Conservation (phyloP, 148 eudicot genomes). For the Rhododendron molle region DNA sequence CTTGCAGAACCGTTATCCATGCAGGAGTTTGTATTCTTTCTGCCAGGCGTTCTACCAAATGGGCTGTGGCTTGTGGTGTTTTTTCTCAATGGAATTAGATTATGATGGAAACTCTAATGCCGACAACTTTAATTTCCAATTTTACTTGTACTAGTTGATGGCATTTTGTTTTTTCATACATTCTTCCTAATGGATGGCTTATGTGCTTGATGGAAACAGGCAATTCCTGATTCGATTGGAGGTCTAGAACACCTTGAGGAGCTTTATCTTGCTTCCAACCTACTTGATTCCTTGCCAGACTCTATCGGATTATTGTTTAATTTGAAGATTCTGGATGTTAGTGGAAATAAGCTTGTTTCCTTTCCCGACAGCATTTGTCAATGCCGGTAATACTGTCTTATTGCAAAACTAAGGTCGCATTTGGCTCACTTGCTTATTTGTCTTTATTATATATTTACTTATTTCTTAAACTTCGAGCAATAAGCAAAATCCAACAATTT, state of each 20-base stretch:
- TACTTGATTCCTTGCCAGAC: constrained; percentile 78
- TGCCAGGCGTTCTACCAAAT: neutral
- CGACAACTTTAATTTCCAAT: neutral
- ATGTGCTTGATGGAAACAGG: constrained; percentile 36
- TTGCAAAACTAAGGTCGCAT: neutral
- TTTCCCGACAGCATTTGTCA: constrained; percentile 83
- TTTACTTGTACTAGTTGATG: neutral
- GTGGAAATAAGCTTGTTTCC: constrained; percentile 76
- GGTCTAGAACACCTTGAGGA: constrained; percentile 84
- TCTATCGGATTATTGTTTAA: constrained; percentile 72
- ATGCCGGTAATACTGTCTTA: constrained; percentile 58
- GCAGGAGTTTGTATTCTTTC: neutral
- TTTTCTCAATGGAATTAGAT: neutral
- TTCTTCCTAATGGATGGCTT: constrained; percentile 14
- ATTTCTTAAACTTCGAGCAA: neutral
- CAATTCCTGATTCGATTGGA: constrained; percentile 79
- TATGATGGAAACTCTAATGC: neutral
- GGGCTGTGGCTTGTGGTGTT: neutral
- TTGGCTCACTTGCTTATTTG: neutral
- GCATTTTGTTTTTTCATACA: neutral
- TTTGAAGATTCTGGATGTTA: constrained; percentile 69
- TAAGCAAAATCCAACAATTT: neutral
- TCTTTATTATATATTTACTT: neutral
- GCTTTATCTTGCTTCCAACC: constrained; percentile 70
- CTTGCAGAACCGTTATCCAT: neutral